phyloP scores from a whole-genome alignment of 2,329 filamentous ascomycete genomes.

The Beauveria medogensis region DNA sequence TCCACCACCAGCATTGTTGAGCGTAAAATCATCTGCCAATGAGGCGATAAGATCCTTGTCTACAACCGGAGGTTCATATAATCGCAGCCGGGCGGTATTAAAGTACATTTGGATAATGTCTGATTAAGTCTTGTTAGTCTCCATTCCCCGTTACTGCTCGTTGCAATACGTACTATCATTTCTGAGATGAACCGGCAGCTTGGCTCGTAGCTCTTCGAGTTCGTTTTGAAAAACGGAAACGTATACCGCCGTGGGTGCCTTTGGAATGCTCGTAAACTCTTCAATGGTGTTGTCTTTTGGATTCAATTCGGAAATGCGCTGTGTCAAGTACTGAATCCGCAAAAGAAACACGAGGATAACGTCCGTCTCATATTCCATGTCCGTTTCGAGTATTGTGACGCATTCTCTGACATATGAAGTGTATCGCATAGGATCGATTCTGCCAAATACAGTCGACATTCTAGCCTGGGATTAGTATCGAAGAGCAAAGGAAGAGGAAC shows the following conservation, averaged over 20 bases:
- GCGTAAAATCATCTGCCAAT: conserved; percentile 35
- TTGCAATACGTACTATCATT: conserved; percentile 28
- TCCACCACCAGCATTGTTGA: conserved; percentile 27
- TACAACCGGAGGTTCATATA: conserved; percentile 40
- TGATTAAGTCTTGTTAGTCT: conserved; percentile 14
- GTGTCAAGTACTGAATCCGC: conserved; percentile 40
- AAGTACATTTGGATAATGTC: conserved; percentile 33
- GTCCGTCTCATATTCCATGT: conserved; percentile 39
- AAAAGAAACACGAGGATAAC: conserved; percentile 37
- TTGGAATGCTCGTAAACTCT: conserved; percentile 25
- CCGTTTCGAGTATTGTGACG: conserved; percentile 34
- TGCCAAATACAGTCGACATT: conserved; percentile 33
- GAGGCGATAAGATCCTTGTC: conserved; percentile 32
- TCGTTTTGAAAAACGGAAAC: conserved; percentile 38
- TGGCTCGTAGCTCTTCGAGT: conserved; percentile 31
- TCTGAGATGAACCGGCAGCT: conserved; percentile 27
- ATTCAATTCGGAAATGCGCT: conserved; percentile 39
- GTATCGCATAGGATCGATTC: conserved; percentile 41
- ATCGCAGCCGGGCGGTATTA: conserved; percentile 32
- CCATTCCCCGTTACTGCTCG: no score
- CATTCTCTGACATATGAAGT: conserved; percentile 45
- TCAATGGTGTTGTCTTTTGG: conserved; percentile 27
- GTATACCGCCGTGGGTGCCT: conserved; percentile 36
- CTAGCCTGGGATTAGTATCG: conserved; percentile 18
- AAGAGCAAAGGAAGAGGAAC: no score